Evolutionary conservation across 2,329 filamentous ascomycete genomes (phyloP).

Genomic region (Eurotiales sp.): DNA sequence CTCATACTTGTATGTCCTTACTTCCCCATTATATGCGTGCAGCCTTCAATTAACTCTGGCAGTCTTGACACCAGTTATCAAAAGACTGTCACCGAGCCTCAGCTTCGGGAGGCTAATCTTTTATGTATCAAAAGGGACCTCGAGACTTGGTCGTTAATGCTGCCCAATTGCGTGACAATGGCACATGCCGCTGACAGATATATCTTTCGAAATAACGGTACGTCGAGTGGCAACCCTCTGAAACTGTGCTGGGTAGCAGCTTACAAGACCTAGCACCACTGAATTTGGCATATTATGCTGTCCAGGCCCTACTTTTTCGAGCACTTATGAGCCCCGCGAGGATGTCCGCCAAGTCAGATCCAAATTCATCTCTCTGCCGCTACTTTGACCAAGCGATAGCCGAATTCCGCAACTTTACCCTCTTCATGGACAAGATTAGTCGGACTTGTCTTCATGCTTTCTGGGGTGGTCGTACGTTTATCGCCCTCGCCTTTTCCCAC

Average conservation of each 20-base stretch:
- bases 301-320: slow-evolving; percentile 41
- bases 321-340: slow-evolving; percentile 48
- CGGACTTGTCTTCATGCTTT: slow-evolving; percentile 37
- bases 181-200: slow-evolving; percentile 12
- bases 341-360: slow-evolving; percentile 39
- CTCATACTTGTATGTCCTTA: neutral
- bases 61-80: slow-evolving; percentile 1
- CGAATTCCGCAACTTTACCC: slow-evolving; percentile 24
- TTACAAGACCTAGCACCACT: slow-evolving; percentile 25
- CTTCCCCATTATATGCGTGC: neutral
- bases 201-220: slow-evolving; percentile 19
- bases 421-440: slow-evolving; percentile 35
- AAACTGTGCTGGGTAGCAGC: neutral
- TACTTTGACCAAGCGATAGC: slow-evolving; percentile 20
- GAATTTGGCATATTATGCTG: slow-evolving; percentile 42
- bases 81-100: neutral
- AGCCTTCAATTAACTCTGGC: neutral
- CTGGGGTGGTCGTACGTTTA: slow-evolving; percentile 44
- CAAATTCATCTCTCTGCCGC: slow-evolving; percentile 25
- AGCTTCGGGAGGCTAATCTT: slow-evolving; percentile 12
- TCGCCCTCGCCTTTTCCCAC: neutral
- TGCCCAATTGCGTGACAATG: slow-evolving; percentile 21
- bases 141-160: slow-evolving; percentile 19
- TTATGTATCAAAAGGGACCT: slow-evolving; percentile 16
- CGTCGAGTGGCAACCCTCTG: slow-evolving; percentile 1